Evolutionary conservation across 352 stramenopile species (phyloP), one percentile per base, ranked within the genome.

Genomic region (Pythium biforme): DNA sequence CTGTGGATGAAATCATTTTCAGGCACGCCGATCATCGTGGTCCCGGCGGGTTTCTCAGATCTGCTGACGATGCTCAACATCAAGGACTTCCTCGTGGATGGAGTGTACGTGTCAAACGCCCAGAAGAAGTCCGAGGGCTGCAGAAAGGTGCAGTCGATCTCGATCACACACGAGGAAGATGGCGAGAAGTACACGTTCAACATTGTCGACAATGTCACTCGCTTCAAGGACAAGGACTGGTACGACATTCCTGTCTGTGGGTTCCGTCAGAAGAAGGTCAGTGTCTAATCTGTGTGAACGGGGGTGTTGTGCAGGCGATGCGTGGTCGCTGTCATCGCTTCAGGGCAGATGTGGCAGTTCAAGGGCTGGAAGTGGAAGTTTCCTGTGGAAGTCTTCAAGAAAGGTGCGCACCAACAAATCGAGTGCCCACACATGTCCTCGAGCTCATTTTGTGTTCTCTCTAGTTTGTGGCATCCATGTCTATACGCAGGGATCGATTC

Each of bases 301-400:
- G n/a, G n/a, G n/a, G 14, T 52, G 14, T 47, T 41, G 17, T 55
- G 6, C 50, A 95, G 90, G 90, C 84, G 87, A 49, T 86, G 82
- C 25, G 87, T 96, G 50, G 89, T 97, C 11, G 90, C 75, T 8
- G 90, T 97, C 34, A 90, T 97, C 59, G 90, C 90, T 10, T 94
- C 87, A 12, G 90, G 90, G 2, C 85, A 95, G 52, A 74, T 81
- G 45, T 97, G 90, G 90, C 90, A 97, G 74, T 97, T 97, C 62
- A 97, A 97, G 77, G 90, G 89, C 14, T 97, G 90, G 90, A 92
- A 96, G 72, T 97, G 84, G 80, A 91, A 94, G 48, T 95, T 96
- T 65, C 90, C 90, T 17, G 73, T 97, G 4, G 86, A 95, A 60
- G 75, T 97, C 6, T 97, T 97, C 69, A 94, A 97, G 74, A 89